Conservation (phyloP, 371 early-diverging fungal genomes). For the Coemansia sp. region DNA sequence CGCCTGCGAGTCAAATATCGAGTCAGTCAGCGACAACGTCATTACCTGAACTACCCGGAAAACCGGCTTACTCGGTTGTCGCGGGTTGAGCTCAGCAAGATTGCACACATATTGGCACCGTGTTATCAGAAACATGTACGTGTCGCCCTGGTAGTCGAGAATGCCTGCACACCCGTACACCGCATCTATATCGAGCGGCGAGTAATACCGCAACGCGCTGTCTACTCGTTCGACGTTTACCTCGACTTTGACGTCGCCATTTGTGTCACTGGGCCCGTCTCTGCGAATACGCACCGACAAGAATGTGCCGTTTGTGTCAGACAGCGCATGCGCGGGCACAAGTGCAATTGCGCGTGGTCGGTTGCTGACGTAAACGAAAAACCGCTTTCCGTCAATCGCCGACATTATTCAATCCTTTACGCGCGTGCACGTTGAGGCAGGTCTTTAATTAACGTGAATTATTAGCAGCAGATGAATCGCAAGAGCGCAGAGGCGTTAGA, state of each 20-base stretch:
- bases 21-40: slow-evolving; percentile 40
- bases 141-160: slow-evolving; percentile 48
- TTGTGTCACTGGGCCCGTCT: background rate
- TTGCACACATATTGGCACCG: slow-evolving; percentile 40
- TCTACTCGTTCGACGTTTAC: slow-evolving; percentile 16
- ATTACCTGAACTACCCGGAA: slow-evolving; percentile 36
- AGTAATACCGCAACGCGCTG: slow-evolving; percentile 23
- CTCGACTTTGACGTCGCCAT: slow-evolving; percentile 17
- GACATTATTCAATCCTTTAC: background rate
- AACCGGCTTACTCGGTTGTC: slow-evolving; percentile 5
- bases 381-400: slow-evolving; percentile 42
- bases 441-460: no score
- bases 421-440: background rate
- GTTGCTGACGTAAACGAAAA: slow-evolving; percentile 45
- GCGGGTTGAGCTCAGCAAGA: slow-evolving; percentile 13
- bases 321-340: slow-evolving; percentile 41
- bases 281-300: slow-evolving; percentile 14
- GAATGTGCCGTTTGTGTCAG: slow-evolving; percentile 30
- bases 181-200: slow-evolving; percentile 45
- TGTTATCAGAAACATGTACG: slow-evolving; percentile 39
- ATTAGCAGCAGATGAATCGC: background rate
- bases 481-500: background rate
- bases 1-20: slow-evolving; percentile 34
- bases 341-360: slow-evolving; percentile 51
- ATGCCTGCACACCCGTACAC: slow-evolving; percentile 48